These are phyloP conservation scores for Physcomitrium patens DNA, from an alignment of 225 moss, liverwort and hornwort species.

Conservation along the genomic window DNA sequence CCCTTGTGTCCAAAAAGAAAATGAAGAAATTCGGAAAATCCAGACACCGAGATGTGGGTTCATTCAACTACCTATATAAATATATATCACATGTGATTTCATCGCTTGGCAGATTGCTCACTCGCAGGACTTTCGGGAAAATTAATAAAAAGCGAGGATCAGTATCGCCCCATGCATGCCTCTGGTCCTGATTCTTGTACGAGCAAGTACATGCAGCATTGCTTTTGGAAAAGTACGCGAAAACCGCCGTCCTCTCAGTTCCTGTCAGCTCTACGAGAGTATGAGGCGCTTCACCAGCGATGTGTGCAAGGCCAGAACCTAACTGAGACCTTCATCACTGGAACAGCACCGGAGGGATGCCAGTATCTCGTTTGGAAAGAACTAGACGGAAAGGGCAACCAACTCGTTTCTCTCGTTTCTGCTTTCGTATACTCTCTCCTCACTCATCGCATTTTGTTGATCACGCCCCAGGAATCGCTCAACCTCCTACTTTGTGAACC, in stretches of 20 bases:
- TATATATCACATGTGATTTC: no score
- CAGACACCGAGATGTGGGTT: no score
- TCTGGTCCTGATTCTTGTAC: slow-evolving; percentile 22
- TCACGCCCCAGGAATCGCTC: slow-evolving; percentile 50
- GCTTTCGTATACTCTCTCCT: slow-evolving; percentile 82
- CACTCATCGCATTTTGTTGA: slow-evolving; percentile 65
- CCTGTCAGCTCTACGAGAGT: slow-evolving; percentile 34
- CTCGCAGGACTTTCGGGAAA: slow-evolving; percentile 33
- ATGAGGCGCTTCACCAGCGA: slow-evolving; percentile 45
- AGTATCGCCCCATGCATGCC: slow-evolving; percentile 29
- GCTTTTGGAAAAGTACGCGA: slow-evolving; percentile 45
- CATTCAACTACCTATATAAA: no score
- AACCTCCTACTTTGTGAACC: slow-evolving; percentile 81
- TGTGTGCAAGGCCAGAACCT: slow-evolving; percentile 33
- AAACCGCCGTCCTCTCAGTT: slow-evolving; percentile 35
- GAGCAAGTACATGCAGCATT: slow-evolving; percentile 56
- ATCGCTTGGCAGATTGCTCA: slow-evolving; percentile 35
- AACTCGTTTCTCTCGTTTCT: slow-evolving; percentile 67
- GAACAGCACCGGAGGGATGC: slow-evolving; percentile 12
- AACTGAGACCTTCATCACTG: no score
- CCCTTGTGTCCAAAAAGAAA: no score
- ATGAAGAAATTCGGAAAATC: no score
- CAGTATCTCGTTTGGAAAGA: slow-evolving; percentile 59
- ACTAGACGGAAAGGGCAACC: slow-evolving; percentile 73
- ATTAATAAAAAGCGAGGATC: slow-evolving; percentile 32